phyloP scores from a whole-genome alignment of 257 asterid genomes.

The Solanum ossicruentum region DNA sequence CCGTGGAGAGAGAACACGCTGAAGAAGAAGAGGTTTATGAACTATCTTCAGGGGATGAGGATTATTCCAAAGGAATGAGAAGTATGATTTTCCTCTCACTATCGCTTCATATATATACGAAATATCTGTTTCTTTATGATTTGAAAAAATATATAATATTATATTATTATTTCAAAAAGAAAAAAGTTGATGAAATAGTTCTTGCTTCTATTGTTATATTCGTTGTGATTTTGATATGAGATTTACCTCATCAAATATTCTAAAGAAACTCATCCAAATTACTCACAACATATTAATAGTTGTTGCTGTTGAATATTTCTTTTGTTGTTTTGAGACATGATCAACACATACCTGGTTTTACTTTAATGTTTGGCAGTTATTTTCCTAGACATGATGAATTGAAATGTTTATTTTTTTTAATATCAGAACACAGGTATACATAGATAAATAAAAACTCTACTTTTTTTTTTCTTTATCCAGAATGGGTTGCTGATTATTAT shows the following conservation, averaged over 20 bases:
- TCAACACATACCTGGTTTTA: neutral
- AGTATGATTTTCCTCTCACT: constrained; percentile 30
- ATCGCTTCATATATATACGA: neutral
- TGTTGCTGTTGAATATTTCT: neutral
- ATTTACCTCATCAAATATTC: neutral
- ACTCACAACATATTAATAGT: neutral
- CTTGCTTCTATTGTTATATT: neutral
- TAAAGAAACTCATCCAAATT: neutral
- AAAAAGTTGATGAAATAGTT: neutral
- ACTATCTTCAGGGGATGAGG: constrained; percentile 88
- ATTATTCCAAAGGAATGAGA: constrained; percentile 68
- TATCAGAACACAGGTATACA: neutral
- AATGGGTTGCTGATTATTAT: constrained; percentile 65
- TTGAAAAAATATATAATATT: neutral
- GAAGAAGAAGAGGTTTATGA: constrained; percentile 44
- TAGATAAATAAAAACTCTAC: neutral
- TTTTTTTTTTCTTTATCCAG: constrained; percentile 23
- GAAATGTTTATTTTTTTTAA: neutral
- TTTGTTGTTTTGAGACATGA: neutral
- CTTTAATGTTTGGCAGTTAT: neutral
- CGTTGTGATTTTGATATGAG: neutral
- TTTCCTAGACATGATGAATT: neutral
- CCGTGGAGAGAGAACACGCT: constrained; percentile 22
- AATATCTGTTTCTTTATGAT: neutral
- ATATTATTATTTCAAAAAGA: neutral